Evolutionary conservation across 352 stramenopile species (phyloP).

Genomic region (Phytopythium mirpurense): DNA sequence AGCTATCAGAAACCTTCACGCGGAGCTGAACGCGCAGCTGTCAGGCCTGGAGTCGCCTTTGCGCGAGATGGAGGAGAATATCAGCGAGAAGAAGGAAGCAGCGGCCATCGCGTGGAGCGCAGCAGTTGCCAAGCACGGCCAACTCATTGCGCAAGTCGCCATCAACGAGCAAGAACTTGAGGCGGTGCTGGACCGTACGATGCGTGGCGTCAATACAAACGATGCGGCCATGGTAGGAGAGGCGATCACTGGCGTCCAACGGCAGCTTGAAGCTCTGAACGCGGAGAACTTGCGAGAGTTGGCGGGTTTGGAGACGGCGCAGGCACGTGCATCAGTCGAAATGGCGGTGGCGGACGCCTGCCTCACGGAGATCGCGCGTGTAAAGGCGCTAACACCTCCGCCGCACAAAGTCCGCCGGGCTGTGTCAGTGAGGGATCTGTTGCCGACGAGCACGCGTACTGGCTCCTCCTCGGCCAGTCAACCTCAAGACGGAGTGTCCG

Average conservation of each 20-base stretch:
- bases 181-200: not conserved
- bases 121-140: not conserved
- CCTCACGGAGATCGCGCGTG: not conserved
- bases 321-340: slow-evolving; percentile 14
- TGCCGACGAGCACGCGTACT: not conserved
- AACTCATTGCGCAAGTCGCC: not conserved
- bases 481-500: not conserved
- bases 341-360: slow-evolving; percentile 11
- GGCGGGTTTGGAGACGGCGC: slow-evolving; percentile 11
- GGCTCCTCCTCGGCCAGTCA: not conserved
- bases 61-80: not conserved
- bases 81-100: not conserved
- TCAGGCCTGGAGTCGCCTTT: not conserved
- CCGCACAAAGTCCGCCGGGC: no score
- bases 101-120: not conserved
- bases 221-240: not conserved
- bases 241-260: not conserved
- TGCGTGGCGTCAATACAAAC: not conserved
- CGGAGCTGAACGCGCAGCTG: not conserved
- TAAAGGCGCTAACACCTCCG: not conserved
- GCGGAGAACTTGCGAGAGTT: slow-evolving; percentile 13
- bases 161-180: not conserved
- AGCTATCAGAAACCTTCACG: slow-evolving; percentile 3
- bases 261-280: slow-evolving; percentile 5
- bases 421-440: not conserved